phyloP scores from a whole-genome alignment of 768 basidiomycete genomes.

The Hygrophoropsis aurantiaca region DNA sequence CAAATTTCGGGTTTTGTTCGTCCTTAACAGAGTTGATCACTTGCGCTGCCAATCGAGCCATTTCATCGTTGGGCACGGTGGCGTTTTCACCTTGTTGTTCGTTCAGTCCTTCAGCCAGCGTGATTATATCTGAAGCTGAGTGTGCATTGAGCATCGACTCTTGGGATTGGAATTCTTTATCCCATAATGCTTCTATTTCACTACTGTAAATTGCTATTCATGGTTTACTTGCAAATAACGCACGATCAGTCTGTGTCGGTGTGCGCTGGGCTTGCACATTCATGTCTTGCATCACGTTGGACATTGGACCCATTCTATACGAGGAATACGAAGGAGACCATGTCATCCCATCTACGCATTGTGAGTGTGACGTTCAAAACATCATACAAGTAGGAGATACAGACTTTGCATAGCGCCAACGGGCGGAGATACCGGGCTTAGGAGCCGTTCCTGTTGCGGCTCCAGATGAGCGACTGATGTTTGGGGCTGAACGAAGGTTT shows the following conservation, averaged over 20 bases:
- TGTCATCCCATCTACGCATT: conserved; percentile 33
- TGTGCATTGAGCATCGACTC: conserved; percentile 39
- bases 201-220: too few relatives aligned
- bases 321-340: conserved; percentile 40
- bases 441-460: conserved; percentile 11
- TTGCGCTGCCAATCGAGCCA: conserved; percentile 77
- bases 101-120: conserved; percentile 9
- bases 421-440: conserved; percentile 1
- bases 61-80: conserved; percentile 50
- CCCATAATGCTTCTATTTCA: conserved; percentile 45
- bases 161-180: conserved; percentile 62
- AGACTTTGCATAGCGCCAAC: conserved; percentile 14
- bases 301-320: conserved; percentile 40
- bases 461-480: conserved; percentile 10
- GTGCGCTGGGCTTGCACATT: conserved; percentile 20
- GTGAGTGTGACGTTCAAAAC: conserved; percentile 2
- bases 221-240: conserved; percentile 16
- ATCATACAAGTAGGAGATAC: conserved; percentile 6
- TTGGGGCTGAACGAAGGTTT: not conserved
- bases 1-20: conserved; percentile 82
- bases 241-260: conserved; percentile 42
- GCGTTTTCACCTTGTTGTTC: conserved; percentile 22
- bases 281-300: conserved; percentile 23
- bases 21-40: conserved; percentile 74
- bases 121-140: conserved; percentile 7